A percentile compares a stretch with the other conserved stretches of the same genome.
Conservation (phyloP, 106 monocot species). For the Dendrobium huoshanense region DNA sequence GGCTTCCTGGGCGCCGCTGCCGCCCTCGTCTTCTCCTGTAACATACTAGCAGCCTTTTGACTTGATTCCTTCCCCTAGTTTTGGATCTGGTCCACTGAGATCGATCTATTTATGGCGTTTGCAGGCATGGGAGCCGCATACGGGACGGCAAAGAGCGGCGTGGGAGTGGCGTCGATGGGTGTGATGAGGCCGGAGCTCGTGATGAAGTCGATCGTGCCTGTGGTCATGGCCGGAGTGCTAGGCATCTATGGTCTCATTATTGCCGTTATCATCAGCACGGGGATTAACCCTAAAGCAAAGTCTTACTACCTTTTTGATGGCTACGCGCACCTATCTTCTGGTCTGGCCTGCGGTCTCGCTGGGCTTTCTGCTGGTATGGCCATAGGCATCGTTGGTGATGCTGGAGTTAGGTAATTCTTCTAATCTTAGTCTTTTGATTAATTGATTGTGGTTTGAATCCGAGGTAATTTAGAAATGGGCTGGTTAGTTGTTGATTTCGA, state of each 20-base stretch:
- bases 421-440: neutral
- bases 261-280: too few relatives aligned
- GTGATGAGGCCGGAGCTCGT: too few relatives aligned
- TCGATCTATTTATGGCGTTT: neutral
- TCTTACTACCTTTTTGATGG: constrained; percentile 68
- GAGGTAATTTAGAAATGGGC: too few relatives aligned
- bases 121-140: constrained; percentile 90
- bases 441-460: too few relatives aligned
- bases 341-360: constrained; percentile 75
- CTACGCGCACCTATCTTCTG: constrained; percentile 76
- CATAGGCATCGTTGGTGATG: constrained; percentile 82
- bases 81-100: neutral
- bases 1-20: constrained; percentile 44
- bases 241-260: too few relatives aligned
- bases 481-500: too few relatives aligned
- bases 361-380: constrained; percentile 81
- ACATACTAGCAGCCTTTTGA: neutral
- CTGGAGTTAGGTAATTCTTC: constrained; percentile 58
- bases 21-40: constrained; percentile 50
- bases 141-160: constrained; percentile 13
- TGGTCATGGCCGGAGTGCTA: too few relatives aligned
- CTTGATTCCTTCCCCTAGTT: neutral
- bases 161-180: too few relatives aligned
- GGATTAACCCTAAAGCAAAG: too few relatives aligned
- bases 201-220: too few relatives aligned